Evolutionary conservation across 768 basidiomycete species (phyloP).

Genomic region (Podaxis sp.): DNA sequence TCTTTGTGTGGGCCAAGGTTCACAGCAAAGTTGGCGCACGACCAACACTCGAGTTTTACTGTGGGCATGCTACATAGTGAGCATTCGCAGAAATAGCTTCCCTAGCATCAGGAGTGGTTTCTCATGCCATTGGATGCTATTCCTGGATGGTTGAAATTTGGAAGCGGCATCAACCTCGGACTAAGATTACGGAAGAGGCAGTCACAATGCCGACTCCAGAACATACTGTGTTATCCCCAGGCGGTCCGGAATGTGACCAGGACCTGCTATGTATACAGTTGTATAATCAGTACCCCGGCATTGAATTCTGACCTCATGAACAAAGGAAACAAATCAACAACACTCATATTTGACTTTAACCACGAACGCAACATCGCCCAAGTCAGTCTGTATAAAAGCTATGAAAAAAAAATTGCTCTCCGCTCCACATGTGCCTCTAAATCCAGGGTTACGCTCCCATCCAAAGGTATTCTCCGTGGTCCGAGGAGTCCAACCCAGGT

Average conservation of each 20-base stretch:
- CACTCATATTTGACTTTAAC: neutral
- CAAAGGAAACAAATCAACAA: neutral
- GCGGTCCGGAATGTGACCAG: neutral
- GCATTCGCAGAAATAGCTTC: neutral
- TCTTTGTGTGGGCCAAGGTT: neutral
- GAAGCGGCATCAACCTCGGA: neutral
- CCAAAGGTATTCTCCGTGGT: conserved; percentile 3
- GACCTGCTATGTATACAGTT: neutral
- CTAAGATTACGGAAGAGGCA: neutral
- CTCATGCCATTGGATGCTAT: neutral
- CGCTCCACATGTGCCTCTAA: too few species aligned
- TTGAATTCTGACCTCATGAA: neutral
- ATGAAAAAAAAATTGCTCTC: too few species aligned
- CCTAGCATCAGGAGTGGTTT: neutral
- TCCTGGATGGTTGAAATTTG: neutral
- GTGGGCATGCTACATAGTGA: neutral
- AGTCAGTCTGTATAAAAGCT: too few species aligned
- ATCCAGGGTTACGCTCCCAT: neutral
- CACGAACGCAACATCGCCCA: neutral
- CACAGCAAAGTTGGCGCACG: neutral
- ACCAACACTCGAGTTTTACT: neutral
- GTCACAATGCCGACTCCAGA: neutral
- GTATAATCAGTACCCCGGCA: neutral
- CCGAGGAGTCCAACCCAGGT: conserved; percentile 4
- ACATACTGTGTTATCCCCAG: neutral